phyloP scores from a whole-genome alignment of 345 rosid species.

The Garcia nutans region DNA sequence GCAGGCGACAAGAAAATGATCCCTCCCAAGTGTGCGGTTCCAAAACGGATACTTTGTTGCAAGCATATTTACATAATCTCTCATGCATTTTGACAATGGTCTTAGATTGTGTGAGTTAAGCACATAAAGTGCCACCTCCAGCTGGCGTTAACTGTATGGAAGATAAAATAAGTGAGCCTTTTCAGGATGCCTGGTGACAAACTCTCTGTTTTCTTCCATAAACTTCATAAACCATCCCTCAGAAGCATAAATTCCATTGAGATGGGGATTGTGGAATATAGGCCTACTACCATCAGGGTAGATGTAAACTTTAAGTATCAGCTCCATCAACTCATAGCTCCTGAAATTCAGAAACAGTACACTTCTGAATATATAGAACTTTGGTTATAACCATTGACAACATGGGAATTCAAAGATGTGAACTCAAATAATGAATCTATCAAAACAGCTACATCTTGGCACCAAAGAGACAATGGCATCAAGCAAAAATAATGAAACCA shows the following conservation, averaged over 20 bases:
- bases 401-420: not conserved
- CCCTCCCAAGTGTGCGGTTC: slow-evolving; percentile 87
- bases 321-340: slow-evolving; percentile 92
- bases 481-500: not conserved
- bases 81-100: slow-evolving; percentile 56
- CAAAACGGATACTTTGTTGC: slow-evolving; percentile 82
- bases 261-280: slow-evolving; percentile 69
- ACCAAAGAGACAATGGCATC: not conserved
- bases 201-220: slow-evolving; percentile 67
- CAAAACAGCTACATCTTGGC: not conserved
- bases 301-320: slow-evolving; percentile 69
- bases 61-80: slow-evolving; percentile 62
- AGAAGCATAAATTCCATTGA: slow-evolving; percentile 82
- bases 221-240: slow-evolving; percentile 98
- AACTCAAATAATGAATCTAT: not conserved
- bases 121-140: slow-evolving; percentile 52
- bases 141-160: slow-evolving; percentile 81
- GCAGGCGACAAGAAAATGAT: slow-evolving; percentile 95
- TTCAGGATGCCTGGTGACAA: slow-evolving; percentile 69
- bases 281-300: slow-evolving; percentile 77
- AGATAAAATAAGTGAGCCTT: slow-evolving; percentile 88
- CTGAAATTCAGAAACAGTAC: slow-evolving; percentile 35
- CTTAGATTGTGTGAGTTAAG: slow-evolving; percentile 66
- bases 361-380: not conserved
- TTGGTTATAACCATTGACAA: not conserved